These are phyloP conservation scores for Pyrenochaeta sp. DNA, from an alignment of 2,329 filamentous ascomycete genomes.

Conservation along the genomic window DNA sequence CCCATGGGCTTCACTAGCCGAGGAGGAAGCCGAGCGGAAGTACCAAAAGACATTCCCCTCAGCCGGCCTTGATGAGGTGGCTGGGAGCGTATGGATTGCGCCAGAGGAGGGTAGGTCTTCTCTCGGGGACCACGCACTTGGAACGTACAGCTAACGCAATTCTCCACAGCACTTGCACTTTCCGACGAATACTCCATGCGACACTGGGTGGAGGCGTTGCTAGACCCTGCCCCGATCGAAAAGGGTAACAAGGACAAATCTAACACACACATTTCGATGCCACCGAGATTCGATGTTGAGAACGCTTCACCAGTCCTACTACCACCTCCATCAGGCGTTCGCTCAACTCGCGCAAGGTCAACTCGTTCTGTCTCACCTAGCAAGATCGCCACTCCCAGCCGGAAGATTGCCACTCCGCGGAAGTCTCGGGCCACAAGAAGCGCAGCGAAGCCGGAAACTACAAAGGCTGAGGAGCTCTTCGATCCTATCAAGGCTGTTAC, in stretches of 20 bases:
- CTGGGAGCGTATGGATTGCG: slow-evolving; percentile 95
- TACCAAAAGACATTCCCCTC: slow-evolving; percentile 84
- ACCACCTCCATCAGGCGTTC: slow-evolving; percentile 41
- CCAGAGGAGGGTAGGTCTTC: slow-evolving; percentile 69
- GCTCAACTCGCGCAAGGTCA: slow-evolving; percentile 59
- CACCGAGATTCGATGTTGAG: slow-evolving; percentile 77
- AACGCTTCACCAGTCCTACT: slow-evolving; percentile 45
- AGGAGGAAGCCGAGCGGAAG: slow-evolving; percentile 79
- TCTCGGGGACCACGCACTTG: neutral
- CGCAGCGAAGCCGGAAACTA: slow-evolving; percentile 34
- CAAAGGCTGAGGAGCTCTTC: slow-evolving; percentile 44
- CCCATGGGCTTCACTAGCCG: slow-evolving; percentile 75
- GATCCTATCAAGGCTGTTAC: slow-evolving; percentile 57
- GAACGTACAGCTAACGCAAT: slow-evolving; percentile 27
- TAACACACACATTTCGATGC: slow-evolving; percentile 76
- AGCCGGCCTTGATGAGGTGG: slow-evolving; percentile 90
- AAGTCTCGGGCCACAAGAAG: slow-evolving; percentile 61
- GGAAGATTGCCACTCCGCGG: slow-evolving; percentile 62
- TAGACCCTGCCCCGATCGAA: slow-evolving; percentile 84
- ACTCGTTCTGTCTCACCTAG: slow-evolving; percentile 68
- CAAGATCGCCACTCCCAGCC: slow-evolving; percentile 57
- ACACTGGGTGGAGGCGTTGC: slow-evolving; percentile 89
- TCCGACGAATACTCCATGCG: slow-evolving; percentile 87
- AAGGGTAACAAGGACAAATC: slow-evolving; percentile 72
- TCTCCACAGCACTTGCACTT: slow-evolving; percentile 74